phyloP scores from a whole-genome alignment of 179 eudicot genomes.

The Monotropa hypopitys region DNA sequence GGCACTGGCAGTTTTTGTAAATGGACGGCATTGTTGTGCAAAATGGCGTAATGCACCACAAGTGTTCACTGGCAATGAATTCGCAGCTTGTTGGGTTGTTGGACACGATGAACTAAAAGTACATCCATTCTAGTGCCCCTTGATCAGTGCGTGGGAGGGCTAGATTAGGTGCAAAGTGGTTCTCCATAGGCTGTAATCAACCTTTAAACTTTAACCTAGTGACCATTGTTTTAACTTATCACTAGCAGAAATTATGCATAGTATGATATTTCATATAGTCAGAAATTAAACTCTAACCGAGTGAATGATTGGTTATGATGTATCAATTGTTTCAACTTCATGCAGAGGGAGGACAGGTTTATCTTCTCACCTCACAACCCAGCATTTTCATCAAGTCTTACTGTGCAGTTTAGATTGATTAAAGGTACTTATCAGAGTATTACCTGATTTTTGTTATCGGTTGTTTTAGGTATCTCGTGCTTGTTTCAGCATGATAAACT shows the following conservation, averaged over 20 bases:
- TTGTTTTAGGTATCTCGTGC: background rate
- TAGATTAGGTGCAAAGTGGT: background rate
- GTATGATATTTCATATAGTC: too few relatives aligned
- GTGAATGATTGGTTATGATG: background rate
- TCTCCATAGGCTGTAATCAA: background rate
- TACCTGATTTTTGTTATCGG: background rate
- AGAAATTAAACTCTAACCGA: too few relatives aligned
- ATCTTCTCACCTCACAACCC: slow-evolving; percentile 57
- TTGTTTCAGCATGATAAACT: background rate
- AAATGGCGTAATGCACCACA: background rate
- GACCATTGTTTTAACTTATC: background rate
- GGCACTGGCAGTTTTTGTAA: background rate
- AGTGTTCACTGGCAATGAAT: background rate
- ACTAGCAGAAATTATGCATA: background rate
- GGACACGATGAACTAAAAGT: background rate
- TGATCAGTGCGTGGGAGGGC: background rate
- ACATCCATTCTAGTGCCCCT: background rate
- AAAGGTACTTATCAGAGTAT: slow-evolving; percentile 31
- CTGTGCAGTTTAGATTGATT: slow-evolving; percentile 40
- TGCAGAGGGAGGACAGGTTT: slow-evolving; percentile 53
- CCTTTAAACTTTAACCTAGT: background rate
- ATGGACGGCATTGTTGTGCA: background rate
- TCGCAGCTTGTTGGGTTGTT: background rate
- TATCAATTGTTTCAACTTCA: background rate
- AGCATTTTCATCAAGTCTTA: slow-evolving; percentile 24